A percentile compares a stretch with the other conserved stretches of the same genome.
Evolutionary conservation across 2,329 filamentous ascomycete genomes (phyloP).

Genomic region (Seiridium cupressi): DNA sequence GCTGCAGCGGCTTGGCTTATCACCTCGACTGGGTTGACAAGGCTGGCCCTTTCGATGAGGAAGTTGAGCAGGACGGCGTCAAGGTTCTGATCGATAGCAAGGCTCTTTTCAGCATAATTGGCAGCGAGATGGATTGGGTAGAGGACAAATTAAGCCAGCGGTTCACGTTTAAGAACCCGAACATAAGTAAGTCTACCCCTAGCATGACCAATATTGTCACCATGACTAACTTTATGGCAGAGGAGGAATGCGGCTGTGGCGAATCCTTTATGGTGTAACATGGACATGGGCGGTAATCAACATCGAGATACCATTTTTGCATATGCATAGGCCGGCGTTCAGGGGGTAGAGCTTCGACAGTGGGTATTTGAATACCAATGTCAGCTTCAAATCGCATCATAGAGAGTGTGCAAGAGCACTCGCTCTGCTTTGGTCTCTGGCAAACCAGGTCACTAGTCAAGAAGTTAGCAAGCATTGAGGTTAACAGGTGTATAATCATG

Average conservation of each 20-base stretch:
- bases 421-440: no score
- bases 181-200: constrained; percentile 76
- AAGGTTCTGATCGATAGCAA: constrained; percentile 96
- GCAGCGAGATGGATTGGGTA: constrained; percentile 98
- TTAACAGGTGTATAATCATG: no score
- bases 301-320: constrained; percentile 7
- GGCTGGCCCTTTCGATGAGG: constrained; percentile 82
- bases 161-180: constrained; percentile 95
- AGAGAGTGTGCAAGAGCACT: not conserved
- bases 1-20: constrained; percentile 91
- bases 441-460: no score
- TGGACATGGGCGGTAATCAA: not conserved
- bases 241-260: constrained; percentile 91
- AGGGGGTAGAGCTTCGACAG: not conserved
- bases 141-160: constrained; percentile 91
- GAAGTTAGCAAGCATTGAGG: no score
- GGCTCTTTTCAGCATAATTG: constrained; percentile 95
- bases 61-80: constrained; percentile 93
- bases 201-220: not conserved
- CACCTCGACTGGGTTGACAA: constrained; percentile 94
- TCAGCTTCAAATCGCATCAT: not conserved
- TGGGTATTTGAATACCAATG: not conserved
- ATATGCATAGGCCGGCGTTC: constrained; percentile 11
- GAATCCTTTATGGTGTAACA: constrained; percentile 84
- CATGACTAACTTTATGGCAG: constrained; percentile 46